phyloP scores from a whole-genome alignment of 106 monocot species.

The Dendrobium huoshanense region DNA sequence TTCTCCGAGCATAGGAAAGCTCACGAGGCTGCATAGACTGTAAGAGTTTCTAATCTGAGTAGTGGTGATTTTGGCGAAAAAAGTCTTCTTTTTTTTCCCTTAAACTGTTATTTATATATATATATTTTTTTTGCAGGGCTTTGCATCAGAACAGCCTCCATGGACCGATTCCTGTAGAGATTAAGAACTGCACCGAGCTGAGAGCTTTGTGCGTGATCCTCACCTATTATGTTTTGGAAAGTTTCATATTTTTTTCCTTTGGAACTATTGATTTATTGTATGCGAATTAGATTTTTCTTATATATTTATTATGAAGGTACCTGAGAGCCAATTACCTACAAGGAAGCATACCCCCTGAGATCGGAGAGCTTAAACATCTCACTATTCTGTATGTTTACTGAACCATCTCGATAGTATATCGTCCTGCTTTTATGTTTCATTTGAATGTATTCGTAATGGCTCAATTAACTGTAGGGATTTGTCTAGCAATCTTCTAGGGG shows the following conservation, averaged over 20 bases:
- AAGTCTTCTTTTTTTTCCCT: not conserved
- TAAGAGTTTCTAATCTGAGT: slow-evolving; percentile 23
- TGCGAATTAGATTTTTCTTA: not conserved
- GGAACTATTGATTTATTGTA: not conserved
- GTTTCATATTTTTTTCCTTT: not conserved
- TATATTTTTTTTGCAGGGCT: slow-evolving; percentile 41
- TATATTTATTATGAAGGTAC: slow-evolving; percentile 44
- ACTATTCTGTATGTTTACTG: slow-evolving; percentile 57
- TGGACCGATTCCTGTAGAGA: slow-evolving; percentile 72
- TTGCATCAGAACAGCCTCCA: slow-evolving; percentile 87
- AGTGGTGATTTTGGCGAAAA: not conserved
- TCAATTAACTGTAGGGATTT: slow-evolving; percentile 60
- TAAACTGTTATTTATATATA: not conserved
- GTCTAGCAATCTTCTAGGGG: slow-evolving; percentile 81
- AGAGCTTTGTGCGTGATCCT: slow-evolving; percentile 57
- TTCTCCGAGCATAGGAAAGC: slow-evolving; percentile 88
- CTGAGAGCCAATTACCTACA: slow-evolving; percentile 82
- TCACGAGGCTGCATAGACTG: slow-evolving; percentile 73
- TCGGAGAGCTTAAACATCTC: slow-evolving; percentile 64
- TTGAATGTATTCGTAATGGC: not conserved
- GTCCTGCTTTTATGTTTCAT: not conserved
- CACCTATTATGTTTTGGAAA: not conserved
- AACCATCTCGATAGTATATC: not conserved
- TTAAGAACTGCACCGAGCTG: slow-evolving; percentile 73
- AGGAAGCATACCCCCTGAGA: slow-evolving; percentile 76